phyloP scores from a whole-genome alignment of 768 basidiomycete species.

The Chiua virens region DNA sequence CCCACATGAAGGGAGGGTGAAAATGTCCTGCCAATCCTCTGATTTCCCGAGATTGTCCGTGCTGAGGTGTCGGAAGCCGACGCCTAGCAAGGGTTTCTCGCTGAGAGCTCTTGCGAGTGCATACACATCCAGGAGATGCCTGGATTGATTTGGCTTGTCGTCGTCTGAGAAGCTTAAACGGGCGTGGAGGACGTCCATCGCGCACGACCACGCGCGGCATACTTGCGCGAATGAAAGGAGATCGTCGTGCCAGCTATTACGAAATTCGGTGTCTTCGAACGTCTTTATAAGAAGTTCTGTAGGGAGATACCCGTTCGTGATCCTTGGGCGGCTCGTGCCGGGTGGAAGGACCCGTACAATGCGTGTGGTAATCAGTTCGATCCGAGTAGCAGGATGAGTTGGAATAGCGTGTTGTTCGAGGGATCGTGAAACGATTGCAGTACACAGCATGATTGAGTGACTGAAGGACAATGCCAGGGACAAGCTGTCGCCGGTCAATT shows the following conservation, averaged over 20 bases:
- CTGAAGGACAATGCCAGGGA: slow-evolving; percentile 23
- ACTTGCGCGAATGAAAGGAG: slow-evolving; percentile 27
- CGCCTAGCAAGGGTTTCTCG: slow-evolving; percentile 12
- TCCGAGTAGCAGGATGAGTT: slow-evolving; percentile 8
- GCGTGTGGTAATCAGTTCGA: slow-evolving; percentile 21
- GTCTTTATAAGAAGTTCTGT: slow-evolving; percentile 20
- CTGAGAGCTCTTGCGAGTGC: slow-evolving; percentile 17
- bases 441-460: slow-evolving; percentile 22
- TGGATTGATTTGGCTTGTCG: background rate
- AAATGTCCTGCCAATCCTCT: slow-evolving; percentile 2
- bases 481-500: slow-evolving; percentile 13
- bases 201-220: slow-evolving; percentile 24
- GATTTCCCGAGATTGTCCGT: slow-evolving; percentile 13
- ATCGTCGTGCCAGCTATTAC: slow-evolving; percentile 19
- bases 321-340: background rate
- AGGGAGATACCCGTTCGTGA: slow-evolving; percentile 14
- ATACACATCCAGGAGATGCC: slow-evolving; percentile 11
- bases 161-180: slow-evolving; percentile 18
- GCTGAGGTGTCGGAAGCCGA: slow-evolving; percentile 14
- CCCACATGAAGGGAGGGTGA: background rate
- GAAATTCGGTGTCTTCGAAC: slow-evolving; percentile 19
- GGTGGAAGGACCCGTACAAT: slow-evolving; percentile 20
- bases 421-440: background rate
- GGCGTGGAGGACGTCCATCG: slow-evolving; percentile 19
- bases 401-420: slow-evolving; percentile 2